Evolutionary conservation across 192 early-diverging fungal species (phyloP).

Genomic region (Coemansia sp.): DNA sequence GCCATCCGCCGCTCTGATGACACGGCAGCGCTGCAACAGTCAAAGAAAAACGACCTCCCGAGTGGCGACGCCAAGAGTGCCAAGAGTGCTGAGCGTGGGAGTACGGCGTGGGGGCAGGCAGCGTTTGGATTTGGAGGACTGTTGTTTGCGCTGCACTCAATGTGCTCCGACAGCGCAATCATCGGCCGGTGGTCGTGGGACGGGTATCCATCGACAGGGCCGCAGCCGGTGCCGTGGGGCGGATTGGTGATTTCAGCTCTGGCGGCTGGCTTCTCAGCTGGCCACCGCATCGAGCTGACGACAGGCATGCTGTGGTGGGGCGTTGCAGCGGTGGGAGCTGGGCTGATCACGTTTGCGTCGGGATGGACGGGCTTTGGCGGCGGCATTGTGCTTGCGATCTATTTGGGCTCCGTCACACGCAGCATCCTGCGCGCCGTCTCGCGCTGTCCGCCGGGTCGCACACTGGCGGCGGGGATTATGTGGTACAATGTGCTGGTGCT

Average conservation of each 20-base stretch:
- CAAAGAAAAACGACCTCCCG: constrained; percentile 39
- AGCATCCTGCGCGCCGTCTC: constrained; percentile 59
- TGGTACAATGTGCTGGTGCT: constrained; percentile 72
- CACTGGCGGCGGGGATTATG: constrained; percentile 61
- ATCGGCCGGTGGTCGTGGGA: constrained; percentile 73
- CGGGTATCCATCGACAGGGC: constrained; percentile 76
- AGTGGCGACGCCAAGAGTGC: not conserved
- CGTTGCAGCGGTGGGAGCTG: constrained; percentile 58
- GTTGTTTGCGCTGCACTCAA: constrained; percentile 72
- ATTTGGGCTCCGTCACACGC: constrained; percentile 62
- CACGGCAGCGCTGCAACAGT: constrained; percentile 22
- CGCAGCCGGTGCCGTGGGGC: constrained; percentile 73
- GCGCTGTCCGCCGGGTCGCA: constrained; percentile 64
- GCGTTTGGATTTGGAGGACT: constrained; percentile 66
- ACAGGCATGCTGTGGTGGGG: constrained; percentile 61
- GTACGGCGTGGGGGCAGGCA: constrained; percentile 53
- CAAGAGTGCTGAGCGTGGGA: not conserved
- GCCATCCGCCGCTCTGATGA: constrained; percentile 48
- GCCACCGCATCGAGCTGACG: constrained; percentile 39
- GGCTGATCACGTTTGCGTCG: constrained; percentile 58
- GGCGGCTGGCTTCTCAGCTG: constrained; percentile 55
- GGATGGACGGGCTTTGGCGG: constrained; percentile 66
- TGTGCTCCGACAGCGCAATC: constrained; percentile 75
- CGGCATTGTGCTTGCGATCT: constrained; percentile 65
- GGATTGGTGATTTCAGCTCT: constrained; percentile 62